These are phyloP conservation scores for Diaporthe citriasiana DNA, from an alignment of 2,329 filamentous ascomycete genomes.

Conservation along the genomic window DNA sequence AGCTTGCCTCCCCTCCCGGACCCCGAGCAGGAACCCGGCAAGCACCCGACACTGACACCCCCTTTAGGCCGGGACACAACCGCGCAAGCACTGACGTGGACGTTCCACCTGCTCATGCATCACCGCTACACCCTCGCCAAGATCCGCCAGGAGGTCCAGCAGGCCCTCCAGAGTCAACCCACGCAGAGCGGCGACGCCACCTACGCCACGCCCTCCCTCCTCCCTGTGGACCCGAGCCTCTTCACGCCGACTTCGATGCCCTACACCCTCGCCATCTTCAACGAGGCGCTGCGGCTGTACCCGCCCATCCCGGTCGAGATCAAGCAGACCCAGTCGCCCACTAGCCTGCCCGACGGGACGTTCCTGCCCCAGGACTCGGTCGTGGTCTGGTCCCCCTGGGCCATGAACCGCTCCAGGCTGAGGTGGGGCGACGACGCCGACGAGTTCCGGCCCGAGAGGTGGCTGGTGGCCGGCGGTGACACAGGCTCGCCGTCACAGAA, in stretches of 20 bases:
- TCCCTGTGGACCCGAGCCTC: slow-evolving; percentile 49
- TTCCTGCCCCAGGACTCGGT: slow-evolving; percentile 67
- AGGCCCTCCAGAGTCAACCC: slow-evolving; percentile 44
- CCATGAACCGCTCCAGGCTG: slow-evolving; percentile 69
- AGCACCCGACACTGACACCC: background rate
- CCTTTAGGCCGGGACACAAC: slow-evolving; percentile 70
- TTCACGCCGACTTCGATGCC: slow-evolving; percentile 63
- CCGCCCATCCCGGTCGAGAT: slow-evolving; percentile 77
- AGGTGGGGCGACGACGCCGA: slow-evolving; percentile 72
- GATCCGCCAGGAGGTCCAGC: slow-evolving; percentile 59
- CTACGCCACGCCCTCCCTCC: slow-evolving; percentile 37
- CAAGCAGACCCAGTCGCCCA: slow-evolving; percentile 67
- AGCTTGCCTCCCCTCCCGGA: slow-evolving; percentile 24
- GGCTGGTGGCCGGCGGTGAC: slow-evolving; percentile 54
- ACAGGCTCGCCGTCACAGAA: background rate
- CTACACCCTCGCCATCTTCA: slow-evolving; percentile 73
- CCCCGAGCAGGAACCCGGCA: background rate
- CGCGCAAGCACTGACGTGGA: slow-evolving; percentile 75
- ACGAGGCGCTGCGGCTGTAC: slow-evolving; percentile 72
- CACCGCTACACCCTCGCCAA: slow-evolving; percentile 57
- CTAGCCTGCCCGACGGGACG: slow-evolving; percentile 72
- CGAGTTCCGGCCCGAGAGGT: slow-evolving; percentile 69
- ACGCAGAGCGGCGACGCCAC: slow-evolving; percentile 39
- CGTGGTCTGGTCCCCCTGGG: slow-evolving; percentile 75
- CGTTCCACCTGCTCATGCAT: slow-evolving; percentile 71